phyloP scores from a whole-genome alignment of 1,139 yeast genomes.

The Saccharomyces hybrid region DNA sequence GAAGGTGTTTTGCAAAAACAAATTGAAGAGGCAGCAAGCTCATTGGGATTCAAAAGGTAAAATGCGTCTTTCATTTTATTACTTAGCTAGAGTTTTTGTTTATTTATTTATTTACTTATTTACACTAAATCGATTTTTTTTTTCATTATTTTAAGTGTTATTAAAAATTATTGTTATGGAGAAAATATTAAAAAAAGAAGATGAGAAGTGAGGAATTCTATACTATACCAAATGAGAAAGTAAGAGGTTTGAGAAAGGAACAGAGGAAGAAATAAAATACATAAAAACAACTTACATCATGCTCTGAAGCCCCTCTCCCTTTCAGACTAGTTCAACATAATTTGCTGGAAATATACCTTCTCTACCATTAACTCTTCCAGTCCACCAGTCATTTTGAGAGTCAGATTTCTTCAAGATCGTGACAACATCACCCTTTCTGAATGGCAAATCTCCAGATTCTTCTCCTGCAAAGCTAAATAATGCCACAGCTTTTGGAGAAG shows the following conservation, averaged over 20 bases:
- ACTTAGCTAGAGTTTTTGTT: slow-evolving; percentile 54
- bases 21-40: slow-evolving; percentile 31
- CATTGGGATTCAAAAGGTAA: slow-evolving; percentile 28
- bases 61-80: not conserved
- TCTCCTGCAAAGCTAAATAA: slow-evolving; percentile 73
- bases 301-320: slow-evolving; percentile 4
- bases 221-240: too few relatives aligned
- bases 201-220: not conserved
- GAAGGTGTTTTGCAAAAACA: slow-evolving; percentile 28
- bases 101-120: slow-evolving; percentile 76
- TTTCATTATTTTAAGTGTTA: not conserved
- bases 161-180: not conserved
- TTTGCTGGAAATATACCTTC: slow-evolving; percentile 97
- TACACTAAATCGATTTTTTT: not conserved
- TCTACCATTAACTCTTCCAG: slow-evolving; percentile 74
- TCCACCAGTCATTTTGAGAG: slow-evolving; percentile 97
- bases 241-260: too few relatives aligned
- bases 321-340: slow-evolving; percentile 76
- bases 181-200: not conserved
- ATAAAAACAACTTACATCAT: not conserved
- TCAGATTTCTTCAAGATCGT: slow-evolving; percentile 43
- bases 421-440: slow-evolving; percentile 88
- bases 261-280: not conserved
- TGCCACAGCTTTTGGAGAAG: slow-evolving; percentile 78
- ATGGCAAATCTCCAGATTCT: slow-evolving; percentile 71